Base-by-base conservation (phyloP, 805 yeast genomes). In the Candida taoyuanica region DNA sequence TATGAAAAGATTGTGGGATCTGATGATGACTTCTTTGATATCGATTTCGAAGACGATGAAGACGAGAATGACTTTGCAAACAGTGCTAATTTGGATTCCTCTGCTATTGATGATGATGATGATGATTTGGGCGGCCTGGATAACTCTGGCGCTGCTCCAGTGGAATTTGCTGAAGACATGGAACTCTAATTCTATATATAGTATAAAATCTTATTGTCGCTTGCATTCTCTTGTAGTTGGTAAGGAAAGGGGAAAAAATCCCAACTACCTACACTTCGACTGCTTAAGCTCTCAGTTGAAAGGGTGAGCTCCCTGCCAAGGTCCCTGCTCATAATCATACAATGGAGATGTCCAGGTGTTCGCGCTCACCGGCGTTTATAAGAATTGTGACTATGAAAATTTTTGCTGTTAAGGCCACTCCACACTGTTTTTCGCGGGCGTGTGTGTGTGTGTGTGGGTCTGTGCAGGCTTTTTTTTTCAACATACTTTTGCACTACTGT, bases 1-100 rank as follows among this genome's bases (percentile, higher is more conserved):
- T 91, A 86, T 59, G 79, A 76, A 44, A 70, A 73, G 40, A 80
- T 91, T 45, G 94, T 93, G 9, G 98, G 98, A 8, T 76, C 95
- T 2, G 93, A 85, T 57, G 97, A 91, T 52, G 98, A 91, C 62
- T 93, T 93, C 65, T 91, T 91, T 57, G 96, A 87, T 59, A 85
- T 91, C 29, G 98, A 91, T 62, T 91, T 91, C 56, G 97, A 91
- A 62, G 98, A 91, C 59, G 60, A 55, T 4, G 96, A 88, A 31
- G 89, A 79, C 25, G 73, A 67, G 21, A 29, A 23, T 4, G 26
- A 20, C 12, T 24, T 28, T 4, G 40, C n/a, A n/a, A n/a, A 55
- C 14, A 52, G 49, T 7, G 58, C 50, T 17, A 43, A 42, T 31
- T 34, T 45, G 29, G 60, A 53, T 19, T 43, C 48, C 15, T 31